Percentiles rank a stretch among this genome's conserved stretches.
Conservation (phyloP, 2,329 filamentous ascomycete genomes). For the Scleromitrula shiraiana region DNA sequence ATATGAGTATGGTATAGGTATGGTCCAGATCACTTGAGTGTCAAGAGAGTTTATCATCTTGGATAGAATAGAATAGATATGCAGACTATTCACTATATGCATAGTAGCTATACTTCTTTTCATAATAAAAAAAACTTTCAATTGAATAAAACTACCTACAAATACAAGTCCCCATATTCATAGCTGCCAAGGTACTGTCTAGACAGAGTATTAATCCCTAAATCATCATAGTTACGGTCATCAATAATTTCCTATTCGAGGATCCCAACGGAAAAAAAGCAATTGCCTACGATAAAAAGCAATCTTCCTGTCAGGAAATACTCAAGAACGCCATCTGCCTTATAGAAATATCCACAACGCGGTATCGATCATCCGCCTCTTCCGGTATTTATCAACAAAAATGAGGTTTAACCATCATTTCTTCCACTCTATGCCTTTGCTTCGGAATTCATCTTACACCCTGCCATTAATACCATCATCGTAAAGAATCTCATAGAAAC, state of each 20-base stretch:
- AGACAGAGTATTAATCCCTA: slow-evolving; percentile 13
- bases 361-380: neutral
- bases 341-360: neutral
- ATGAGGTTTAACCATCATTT: neutral
- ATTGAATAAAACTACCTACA: neutral
- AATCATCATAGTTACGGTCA: slow-evolving; percentile 6
- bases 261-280: neutral
- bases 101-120: too few relatives aligned
- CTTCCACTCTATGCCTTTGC: neutral
- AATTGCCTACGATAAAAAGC: neutral
- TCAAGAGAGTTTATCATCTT: too few relatives aligned
- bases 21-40: too few relatives aligned
- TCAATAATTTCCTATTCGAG: slow-evolving; percentile 5
- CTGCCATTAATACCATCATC: neutral
- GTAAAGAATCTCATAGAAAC: neutral
- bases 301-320: slow-evolving; percentile 2
- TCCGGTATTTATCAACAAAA: neutral
- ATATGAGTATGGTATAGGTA: too few relatives aligned
- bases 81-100: too few relatives aligned
- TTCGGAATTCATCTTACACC: neutral
- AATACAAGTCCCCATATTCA: neutral
- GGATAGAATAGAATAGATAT: neutral
- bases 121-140: neutral
- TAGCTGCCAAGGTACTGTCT: neutral
- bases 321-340: slow-evolving; percentile 5